Base-by-base conservation (phyloP, 345 rosid genomes). In the Rhodamnia argentea region DNA sequence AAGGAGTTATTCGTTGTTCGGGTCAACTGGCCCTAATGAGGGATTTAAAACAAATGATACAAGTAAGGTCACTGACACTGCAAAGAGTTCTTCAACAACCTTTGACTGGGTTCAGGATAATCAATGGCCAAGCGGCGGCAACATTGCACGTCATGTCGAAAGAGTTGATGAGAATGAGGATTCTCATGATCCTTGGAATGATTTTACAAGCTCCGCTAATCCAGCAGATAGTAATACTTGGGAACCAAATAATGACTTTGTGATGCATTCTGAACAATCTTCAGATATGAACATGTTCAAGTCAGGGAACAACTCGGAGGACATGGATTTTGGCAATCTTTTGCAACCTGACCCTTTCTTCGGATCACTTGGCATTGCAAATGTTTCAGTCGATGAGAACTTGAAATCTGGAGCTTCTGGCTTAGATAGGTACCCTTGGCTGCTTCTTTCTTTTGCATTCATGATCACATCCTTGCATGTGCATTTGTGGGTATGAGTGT, bases 121-220 rank as follows among this genome's bases (percentile, higher is more conserved):
- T 86, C 91, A 88, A 60, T 87, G 91, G 92, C 89, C 87, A 88
- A 85, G 86, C 47, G 86, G 70, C 83, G 86, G 86, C 85, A 88
- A 32, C 62, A 82, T 42, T 87, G 85, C 87, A 51, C 60, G 86
- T 86, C 91, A 87, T 83, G 74, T 62, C 86, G 85, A 82, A 74
- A 85, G 87, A 85, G 84, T 85, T 81, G 89, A 86, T 84, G 90
- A 90, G 86, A 92, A 91, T 84, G 91, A 89, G 70, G 94, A 92
- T 87, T 87, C 94, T 50, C 91, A 94, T 90, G 94, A 93, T 57
- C 84, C 87, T 83, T 94, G 97, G 98, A 91, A 92, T 90, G 94
- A 92, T 93, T 93, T 94, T 89, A 87, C 90, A 64, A 76, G 93
- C 87, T 92, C 96, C 53, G 83, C 86, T 83, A 84, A 86, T 87